phyloP scores from a whole-genome alignment of 441 rosid genomes.

The Brassica hybrid region DNA sequence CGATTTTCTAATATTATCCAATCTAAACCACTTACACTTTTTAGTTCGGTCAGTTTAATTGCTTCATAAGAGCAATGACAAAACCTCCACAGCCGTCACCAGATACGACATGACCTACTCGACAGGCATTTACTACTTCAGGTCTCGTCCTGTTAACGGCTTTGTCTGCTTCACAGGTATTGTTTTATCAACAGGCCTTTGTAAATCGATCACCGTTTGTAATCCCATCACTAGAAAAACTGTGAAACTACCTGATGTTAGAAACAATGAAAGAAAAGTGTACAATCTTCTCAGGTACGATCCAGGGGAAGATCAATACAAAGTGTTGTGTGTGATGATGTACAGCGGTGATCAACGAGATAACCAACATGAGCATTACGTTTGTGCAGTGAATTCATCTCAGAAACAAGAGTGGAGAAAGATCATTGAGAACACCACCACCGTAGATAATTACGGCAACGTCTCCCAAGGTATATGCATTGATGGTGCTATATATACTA shows the following conservation, averaged over 20 bases:
- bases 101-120: constrained; percentile 15
- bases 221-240: constrained; percentile 12
- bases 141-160: constrained; percentile 2
- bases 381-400: not conserved
- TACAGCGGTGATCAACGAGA: not conserved
- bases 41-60: no score
- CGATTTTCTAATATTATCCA: no score
- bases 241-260: not conserved
- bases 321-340: constrained; percentile 22
- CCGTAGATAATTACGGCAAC: not conserved
- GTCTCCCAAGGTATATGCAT: not conserved
- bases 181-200: not conserved
- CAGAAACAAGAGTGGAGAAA: constrained; percentile 9
- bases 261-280: not conserved
- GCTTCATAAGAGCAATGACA: no score
- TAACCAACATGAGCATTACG: not conserved
- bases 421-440: not conserved
- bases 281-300: constrained; percentile 19
- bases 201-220: not conserved
- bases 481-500: constrained; percentile 1
- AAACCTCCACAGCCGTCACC: not conserved
- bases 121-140: not conserved
- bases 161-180: not conserved
- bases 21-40: no score
- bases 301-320: constrained; percentile 10